Percentiles rank a stretch among this genome's conserved stretches.
Conservation (phyloP, 2,329 filamentous ascomycete genomes). For the Lachnellula cervina region DNA sequence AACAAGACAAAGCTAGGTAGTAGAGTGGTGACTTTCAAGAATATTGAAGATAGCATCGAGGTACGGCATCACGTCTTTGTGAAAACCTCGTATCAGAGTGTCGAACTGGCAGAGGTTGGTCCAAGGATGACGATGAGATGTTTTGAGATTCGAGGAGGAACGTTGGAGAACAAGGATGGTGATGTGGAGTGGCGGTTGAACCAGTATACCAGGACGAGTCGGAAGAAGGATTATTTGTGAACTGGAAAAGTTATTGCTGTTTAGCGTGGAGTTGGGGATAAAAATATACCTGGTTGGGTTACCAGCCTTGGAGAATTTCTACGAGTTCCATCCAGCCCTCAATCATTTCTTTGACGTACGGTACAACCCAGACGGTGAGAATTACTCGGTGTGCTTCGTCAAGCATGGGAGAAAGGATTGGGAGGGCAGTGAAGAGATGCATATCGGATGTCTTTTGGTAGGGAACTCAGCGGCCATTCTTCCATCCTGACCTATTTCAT, state of each 20-base stretch:
- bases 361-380: constrained; percentile 14
- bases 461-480: too few relatives aligned
- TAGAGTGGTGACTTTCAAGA: constrained; percentile 88
- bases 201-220: constrained; percentile 87
- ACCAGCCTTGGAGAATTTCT: neutral
- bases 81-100: constrained; percentile 81
- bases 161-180: constrained; percentile 88
- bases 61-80: constrained; percentile 94
- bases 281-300: neutral
- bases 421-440: constrained; percentile 1
- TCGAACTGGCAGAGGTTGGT: constrained; percentile 84
- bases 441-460: neutral
- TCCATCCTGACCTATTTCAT: too few relatives aligned
- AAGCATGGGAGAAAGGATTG: constrained; percentile 2
- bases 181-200: constrained; percentile 96
- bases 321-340: constrained; percentile 9
- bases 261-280: constrained; percentile 32
- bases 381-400: constrained; percentile 10
- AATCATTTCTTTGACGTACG: constrained; percentile 9
- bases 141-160: constrained; percentile 89
- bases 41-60: constrained; percentile 90
- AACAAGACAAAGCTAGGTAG: constrained; percentile 73
- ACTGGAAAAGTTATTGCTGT: constrained; percentile 17
- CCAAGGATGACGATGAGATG: constrained; percentile 96
- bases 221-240: constrained; percentile 94